A percentile compares a stretch with the other conserved stretches of the same genome.
Conservation (phyloP, 768 basidiomycete genomes). For the Mycena rosella region DNA sequence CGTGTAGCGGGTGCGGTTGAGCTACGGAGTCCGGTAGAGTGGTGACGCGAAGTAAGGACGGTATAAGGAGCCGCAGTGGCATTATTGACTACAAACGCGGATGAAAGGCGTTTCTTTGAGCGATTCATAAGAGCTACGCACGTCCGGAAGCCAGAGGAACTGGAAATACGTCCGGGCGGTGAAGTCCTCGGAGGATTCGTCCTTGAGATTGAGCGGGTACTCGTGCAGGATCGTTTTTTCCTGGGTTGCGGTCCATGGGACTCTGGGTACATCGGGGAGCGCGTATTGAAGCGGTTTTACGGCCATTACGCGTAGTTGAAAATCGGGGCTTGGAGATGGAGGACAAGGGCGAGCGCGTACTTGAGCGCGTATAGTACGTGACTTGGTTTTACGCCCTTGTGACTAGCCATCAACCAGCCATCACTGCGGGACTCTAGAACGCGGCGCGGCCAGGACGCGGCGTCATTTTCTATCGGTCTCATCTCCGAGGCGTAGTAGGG, state of each 20-base stretch:
- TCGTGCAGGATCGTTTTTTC: slow-evolving; percentile 69
- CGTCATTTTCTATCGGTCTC: no score
- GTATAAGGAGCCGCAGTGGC: slow-evolving; percentile 70
- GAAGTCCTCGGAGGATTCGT: slow-evolving; percentile 67
- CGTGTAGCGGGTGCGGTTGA: slow-evolving; percentile 68
- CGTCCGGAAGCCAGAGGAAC: slow-evolving; percentile 85
- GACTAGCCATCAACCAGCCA: no score
- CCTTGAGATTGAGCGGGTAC: slow-evolving; percentile 63
- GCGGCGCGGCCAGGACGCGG: no score
- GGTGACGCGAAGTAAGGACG: slow-evolving; percentile 61
- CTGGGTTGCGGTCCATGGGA: slow-evolving; percentile 67
- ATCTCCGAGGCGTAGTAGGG: no score
- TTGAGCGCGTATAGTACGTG: no score
- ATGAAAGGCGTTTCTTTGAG: slow-evolving; percentile 19
- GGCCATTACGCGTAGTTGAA: slow-evolving; percentile 20
- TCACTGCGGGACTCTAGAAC: no score
- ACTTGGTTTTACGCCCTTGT: no score
- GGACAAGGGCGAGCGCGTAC: background rate
- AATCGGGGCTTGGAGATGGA: background rate
- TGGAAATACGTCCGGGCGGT: slow-evolving; percentile 77
- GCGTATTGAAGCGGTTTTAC: slow-evolving; percentile 19
- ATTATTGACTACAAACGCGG: slow-evolving; percentile 69
- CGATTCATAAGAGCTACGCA: slow-evolving; percentile 42
- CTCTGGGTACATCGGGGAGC: slow-evolving; percentile 2
- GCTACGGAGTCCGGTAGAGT: slow-evolving; percentile 39